Evolutionary conservation across 208 protist genomes (phyloP), one percentile per base, ranked within the genome.

Genomic region (Lotmaria passim): DNA sequence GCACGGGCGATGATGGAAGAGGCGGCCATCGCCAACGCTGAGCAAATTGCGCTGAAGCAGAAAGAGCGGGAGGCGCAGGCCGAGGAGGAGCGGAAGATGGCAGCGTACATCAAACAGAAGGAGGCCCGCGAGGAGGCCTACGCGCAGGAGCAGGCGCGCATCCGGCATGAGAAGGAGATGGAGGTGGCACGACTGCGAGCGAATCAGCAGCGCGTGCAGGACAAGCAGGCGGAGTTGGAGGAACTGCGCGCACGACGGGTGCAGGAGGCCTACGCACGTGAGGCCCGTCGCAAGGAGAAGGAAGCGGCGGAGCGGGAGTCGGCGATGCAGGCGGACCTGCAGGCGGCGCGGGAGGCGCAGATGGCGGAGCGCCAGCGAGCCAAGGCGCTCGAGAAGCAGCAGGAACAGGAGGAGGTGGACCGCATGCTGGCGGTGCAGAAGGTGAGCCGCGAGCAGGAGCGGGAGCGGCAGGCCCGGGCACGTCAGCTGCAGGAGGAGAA

Each of bases 41-140:
- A 98, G 74, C 96, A 98, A 73, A 93, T 98, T 21, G 70, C 78
- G 26, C 87, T 97, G 31, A 98, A 98, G 81, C 66, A 91, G 61
- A 69, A 76, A 34, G 84, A 93, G 74, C 74, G 78, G 23, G 86
- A 95, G 57, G 71, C 93, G 59, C 69, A 84, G 67, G 46, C 82
- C 14, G 93, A 94, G 65, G 94, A 98, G 78, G 94, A 98, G 14
- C 83, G 75, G 57, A 73, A 89, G 69, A 95, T 97, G 69, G 82
- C 85, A 1, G 87, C 93, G 53, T 98, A 96, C 75, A 81, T 98
- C 46, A 67, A 78, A 30, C 75, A 94, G 66, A 92, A 94, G 57
- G 89, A 97, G 53, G 80, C 79, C 34, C 86, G 83, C 41, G 96
- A 98, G 68, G 86, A 95, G 73, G 90, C 93, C 43, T 62, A 85